phyloP scores from a whole-genome alignment of 768 basidiomycete genomes.

The Boletellus ananiceps region DNA sequence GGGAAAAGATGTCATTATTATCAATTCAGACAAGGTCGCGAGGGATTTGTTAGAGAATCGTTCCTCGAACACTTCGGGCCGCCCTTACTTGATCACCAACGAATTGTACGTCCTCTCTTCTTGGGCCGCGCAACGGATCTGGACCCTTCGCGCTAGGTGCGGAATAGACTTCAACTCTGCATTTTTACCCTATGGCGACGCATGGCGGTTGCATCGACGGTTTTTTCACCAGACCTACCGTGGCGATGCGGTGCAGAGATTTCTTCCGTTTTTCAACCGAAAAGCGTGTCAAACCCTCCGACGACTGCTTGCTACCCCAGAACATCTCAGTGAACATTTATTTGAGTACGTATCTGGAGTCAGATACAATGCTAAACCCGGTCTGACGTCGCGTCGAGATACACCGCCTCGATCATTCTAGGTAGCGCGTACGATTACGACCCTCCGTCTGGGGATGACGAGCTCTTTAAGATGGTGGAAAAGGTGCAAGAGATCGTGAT shows the following conservation, averaged over 20 bases:
- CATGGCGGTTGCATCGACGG: constrained; percentile 26
- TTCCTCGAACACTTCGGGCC: constrained; percentile 44
- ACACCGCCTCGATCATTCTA: constrained; percentile 6
- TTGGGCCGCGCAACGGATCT: neutral
- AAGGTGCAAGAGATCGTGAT: neutral
- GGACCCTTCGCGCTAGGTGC: neutral
- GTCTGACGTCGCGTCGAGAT: neutral
- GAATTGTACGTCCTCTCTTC: constrained; percentile 4
- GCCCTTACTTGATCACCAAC: constrained; percentile 32
- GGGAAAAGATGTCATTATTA: constrained; percentile 5
- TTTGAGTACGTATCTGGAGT: constrained; percentile 19
- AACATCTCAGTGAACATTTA: constrained; percentile 28
- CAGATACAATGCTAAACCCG: neutral
- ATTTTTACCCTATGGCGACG: constrained; percentile 24
- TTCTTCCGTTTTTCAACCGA: constrained; percentile 20
- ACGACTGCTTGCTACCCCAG: constrained; percentile 28
- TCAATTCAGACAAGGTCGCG: constrained; percentile 3
- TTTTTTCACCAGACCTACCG: constrained; percentile 23
- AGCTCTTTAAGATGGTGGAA: constrained; percentile 1
- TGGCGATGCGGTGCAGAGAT: constrained; percentile 13
- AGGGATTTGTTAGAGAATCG: constrained; percentile 32
- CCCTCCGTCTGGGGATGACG: constrained; percentile 1
- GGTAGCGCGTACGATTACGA: constrained; percentile 11
- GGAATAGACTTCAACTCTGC: constrained; percentile 14
- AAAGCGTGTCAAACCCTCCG: constrained; percentile 29